Base-by-base conservation (phyloP, 2,329 filamentous ascomycete species). In the Didymella arachidicola region DNA sequence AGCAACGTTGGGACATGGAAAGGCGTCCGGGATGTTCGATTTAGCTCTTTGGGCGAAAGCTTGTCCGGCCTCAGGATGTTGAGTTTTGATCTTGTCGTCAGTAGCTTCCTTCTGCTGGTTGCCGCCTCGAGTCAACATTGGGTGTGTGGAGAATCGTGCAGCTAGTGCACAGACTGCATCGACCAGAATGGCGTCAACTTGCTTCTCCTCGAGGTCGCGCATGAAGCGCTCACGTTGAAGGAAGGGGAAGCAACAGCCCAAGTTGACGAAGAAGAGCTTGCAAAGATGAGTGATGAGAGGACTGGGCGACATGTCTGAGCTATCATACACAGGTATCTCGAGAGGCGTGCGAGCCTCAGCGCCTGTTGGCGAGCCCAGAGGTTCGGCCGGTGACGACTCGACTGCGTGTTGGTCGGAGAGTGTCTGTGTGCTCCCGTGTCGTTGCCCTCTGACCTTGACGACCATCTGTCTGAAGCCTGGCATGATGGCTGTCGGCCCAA, bases 381-480 rank as follows among this genome's bases (percentile, higher is more conserved):
- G 67, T 42, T 71, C 69, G n/a, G 68, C 70, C 12, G 74, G 72
- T 3, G 76, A 77, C 18, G 75, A 78, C 25, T 76, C 73, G 7
- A 75, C 36, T 36, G 69, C 67, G 18, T 67, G 63, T 41, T 68
- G 66, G 62, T 81, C 79, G 12, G 87, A 85, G 45, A 86, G 83
- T 18, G 86, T 88, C 49, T 82, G 83, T 7, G 79, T 81, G 8
- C 82, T 83, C 51, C 87, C 87, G 25, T 84, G 83, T 25, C 87
- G 84, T 59, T 87, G 82, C 59, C 89, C 87, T 58, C 88, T 84
- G 29, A 93, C 86, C 53, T 89, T 88, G 58, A 90, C 88, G 26
- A 96, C 91, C 91, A 96, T 96, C 75, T 96, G 92, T 77, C 96
- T 96, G 79, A 93, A 96, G 22, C 92, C 92, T 1, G 92, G 92